Conservation (phyloP, 805 yeast species). For the Metschnikowia amazonensis region DNA sequence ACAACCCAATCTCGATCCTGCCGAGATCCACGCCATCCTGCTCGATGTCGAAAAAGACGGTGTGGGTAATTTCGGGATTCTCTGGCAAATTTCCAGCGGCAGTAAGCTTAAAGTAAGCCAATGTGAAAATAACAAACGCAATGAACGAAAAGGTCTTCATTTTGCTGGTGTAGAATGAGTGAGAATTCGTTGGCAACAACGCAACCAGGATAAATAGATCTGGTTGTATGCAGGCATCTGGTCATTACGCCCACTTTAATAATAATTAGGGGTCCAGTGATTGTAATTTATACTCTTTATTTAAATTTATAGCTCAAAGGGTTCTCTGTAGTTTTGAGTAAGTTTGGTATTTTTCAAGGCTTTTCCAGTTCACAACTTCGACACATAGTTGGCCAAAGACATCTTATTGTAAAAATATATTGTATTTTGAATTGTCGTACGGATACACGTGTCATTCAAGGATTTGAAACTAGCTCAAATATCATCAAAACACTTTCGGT, state of each 20-base stretch:
- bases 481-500: not conserved
- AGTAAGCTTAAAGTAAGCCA: conserved; percentile 12
- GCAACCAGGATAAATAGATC: not conserved
- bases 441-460: not conserved
- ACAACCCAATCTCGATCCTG: conserved; percentile 80
- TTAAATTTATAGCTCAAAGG: no score
- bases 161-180: conserved; percentile 1
- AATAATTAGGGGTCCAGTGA: no score
- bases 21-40: conserved; percentile 80
- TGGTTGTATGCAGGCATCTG: not conserved
- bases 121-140: conserved; percentile 12
- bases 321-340: no score
- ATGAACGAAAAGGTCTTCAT: conserved; percentile 17
- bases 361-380: no score
- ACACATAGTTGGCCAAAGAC: no score
- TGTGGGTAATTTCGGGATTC: conserved; percentile 61
- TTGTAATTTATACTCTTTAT: no score
- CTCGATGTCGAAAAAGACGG: conserved; percentile 80
- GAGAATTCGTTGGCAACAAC: not conserved
- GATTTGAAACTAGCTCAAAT: not conserved
- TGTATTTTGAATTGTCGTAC: no score
- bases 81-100: conserved; percentile 24
- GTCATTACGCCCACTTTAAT: not conserved
- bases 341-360: no score
- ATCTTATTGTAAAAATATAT: no score